phyloP scores from a whole-genome alignment of 2,329 filamentous ascomycete species.

The Diaporthe amygdali region DNA sequence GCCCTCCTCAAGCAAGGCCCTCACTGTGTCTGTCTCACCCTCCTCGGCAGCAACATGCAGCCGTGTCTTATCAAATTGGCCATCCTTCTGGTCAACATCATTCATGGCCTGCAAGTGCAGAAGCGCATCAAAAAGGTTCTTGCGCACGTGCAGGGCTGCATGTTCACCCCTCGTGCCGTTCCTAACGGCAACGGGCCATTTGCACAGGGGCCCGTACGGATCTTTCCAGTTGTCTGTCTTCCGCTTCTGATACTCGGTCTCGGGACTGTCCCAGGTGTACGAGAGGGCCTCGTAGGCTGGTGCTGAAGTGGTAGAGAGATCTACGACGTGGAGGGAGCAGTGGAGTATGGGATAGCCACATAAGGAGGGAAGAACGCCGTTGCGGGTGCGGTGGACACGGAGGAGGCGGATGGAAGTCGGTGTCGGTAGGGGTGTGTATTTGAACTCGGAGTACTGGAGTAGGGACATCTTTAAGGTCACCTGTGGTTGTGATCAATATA shows the following conservation, averaged over 20 bases:
- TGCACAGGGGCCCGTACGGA: constrained; percentile 5
- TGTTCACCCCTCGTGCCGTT: neutral
- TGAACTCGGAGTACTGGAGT: neutral
- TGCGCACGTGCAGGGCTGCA: neutral
- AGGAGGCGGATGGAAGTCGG: constrained; percentile 2
- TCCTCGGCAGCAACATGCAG: constrained; percentile 3
- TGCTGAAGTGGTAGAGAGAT: neutral
- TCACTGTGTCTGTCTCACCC: neutral
- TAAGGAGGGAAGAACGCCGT: neutral
- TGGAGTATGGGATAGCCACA: constrained; percentile 3
- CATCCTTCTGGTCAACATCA: neutral
- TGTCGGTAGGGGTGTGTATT: neutral
- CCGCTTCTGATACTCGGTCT: neutral
- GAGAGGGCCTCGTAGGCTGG: constrained; percentile 31
- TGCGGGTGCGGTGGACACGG: constrained; percentile 2
- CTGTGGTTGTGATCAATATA: neutral
- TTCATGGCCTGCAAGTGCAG: constrained; percentile 5
- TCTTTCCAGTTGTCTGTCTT: constrained; percentile 13
- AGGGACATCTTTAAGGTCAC: neutral
- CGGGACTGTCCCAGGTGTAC: constrained; percentile 23
- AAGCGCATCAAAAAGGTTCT: constrained; percentile 12
- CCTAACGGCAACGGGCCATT: neutral
- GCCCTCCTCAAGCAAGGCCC: neutral
- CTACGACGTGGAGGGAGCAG: constrained; percentile 2
- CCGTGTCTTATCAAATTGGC: neutral